Conservation (phyloP, 1,284 basidiomycete species). For the Naganishia sp. region DNA sequence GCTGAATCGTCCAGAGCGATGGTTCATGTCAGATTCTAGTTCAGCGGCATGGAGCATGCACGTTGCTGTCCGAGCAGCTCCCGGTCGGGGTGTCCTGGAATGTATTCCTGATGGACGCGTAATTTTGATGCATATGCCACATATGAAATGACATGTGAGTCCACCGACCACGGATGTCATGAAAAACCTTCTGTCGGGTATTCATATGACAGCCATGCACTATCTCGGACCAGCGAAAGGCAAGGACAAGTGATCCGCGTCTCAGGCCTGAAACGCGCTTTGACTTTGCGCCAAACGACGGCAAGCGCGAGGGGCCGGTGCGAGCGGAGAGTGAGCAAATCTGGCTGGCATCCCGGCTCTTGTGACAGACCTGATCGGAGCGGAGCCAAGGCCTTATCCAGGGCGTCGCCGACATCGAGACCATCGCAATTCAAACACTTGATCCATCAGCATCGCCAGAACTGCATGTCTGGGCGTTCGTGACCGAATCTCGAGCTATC, state of each 20-base stretch:
- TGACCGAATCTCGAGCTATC: neutral
- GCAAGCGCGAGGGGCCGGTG: slow-evolving; percentile 2
- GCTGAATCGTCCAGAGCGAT: too few species aligned
- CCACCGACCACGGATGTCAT: too few species aligned
- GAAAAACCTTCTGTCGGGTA: too few species aligned
- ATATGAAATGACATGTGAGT: too few species aligned
- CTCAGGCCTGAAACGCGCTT: neutral
- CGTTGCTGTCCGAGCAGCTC: too few species aligned
- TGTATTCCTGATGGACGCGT: too few species aligned
- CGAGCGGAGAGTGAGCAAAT: slow-evolving; percentile 8
- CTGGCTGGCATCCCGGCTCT: slow-evolving; percentile 1
- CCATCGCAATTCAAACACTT: neutral
- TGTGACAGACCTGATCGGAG: neutral
- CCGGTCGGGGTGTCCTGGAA: too few species aligned
- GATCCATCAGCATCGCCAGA: neutral
- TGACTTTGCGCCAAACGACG: slow-evolving; percentile 3
- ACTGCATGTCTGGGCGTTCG: neutral
- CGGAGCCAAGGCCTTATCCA: too few species aligned
- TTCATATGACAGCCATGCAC: too few species aligned
- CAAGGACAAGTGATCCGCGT: neutral
- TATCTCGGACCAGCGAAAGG: neutral
- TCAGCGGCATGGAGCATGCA: too few species aligned
- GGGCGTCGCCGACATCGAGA: neutral
- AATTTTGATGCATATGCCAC: too few species aligned
- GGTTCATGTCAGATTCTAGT: too few species aligned